Evolutionary conservation across 495 filamentous ascomycete species (phyloP).

Genomic region (Podospora didyma): DNA sequence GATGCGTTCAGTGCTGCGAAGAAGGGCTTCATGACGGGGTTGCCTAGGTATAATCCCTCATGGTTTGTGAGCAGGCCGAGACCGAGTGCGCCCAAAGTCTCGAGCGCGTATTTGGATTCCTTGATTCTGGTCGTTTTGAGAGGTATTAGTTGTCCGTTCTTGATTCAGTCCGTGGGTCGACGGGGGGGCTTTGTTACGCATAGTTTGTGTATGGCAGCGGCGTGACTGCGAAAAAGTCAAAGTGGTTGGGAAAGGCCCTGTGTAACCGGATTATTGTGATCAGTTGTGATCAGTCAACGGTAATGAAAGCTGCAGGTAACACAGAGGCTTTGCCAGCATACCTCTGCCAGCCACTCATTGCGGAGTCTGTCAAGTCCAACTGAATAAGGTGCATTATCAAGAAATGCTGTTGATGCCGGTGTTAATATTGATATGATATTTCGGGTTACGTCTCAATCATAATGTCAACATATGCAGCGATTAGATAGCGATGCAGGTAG

Average conservation of each 20-base stretch:
- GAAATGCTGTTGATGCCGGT: background rate
- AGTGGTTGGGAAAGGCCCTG: background rate
- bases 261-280: background rate
- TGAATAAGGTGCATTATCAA: background rate
- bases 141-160: background rate
- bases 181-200: background rate
- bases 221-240: conserved; percentile 4
- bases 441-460: background rate
- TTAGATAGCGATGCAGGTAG: background rate
- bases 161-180: background rate
- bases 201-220: conserved; percentile 1
- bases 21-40: conserved; percentile 4
- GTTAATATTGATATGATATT: conserved; percentile 5
- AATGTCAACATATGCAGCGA: background rate
- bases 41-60: conserved; percentile 7
- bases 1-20: conserved; percentile 2
- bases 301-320: background rate
- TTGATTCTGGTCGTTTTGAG: background rate
- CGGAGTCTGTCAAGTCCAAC: conserved; percentile 3
- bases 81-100: background rate
- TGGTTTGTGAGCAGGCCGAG: conserved; percentile 6
- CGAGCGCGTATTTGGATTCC: conserved; percentile 6
- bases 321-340: background rate
- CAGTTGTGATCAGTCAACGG: background rate
- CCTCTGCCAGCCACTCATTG: conserved; percentile 11